Percentiles rank a stretch among this genome's conserved stretches.
Evolutionary conservation across 2,329 filamentous ascomycete species (phyloP).

Genomic region (Aphanoascus verrucosus): DNA sequence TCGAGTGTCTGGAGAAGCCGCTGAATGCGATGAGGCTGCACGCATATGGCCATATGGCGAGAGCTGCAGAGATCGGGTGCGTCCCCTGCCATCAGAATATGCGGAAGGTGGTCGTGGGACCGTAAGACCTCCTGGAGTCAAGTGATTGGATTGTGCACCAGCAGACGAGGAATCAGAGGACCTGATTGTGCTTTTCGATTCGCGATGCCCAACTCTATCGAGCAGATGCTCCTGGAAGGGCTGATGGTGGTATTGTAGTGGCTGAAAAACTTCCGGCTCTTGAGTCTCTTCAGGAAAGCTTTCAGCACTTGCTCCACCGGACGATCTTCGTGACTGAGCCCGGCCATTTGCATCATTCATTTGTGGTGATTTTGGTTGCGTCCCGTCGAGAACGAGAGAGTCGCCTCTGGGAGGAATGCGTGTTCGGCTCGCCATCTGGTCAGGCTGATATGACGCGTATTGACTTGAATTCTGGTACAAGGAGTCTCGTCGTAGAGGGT

Average conservation of each 20-base stretch:
- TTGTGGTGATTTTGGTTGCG: neutral
- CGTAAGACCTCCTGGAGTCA: slow-evolving; percentile 51
- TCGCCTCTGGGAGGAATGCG: slow-evolving; percentile 13
- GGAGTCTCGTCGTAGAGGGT: slow-evolving; percentile 3
- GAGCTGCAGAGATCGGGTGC: slow-evolving; percentile 44
- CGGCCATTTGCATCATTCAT: slow-evolving; percentile 18
- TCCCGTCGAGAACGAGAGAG: slow-evolving; percentile 1
- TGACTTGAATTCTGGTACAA: neutral
- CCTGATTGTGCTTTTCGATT: slow-evolving; percentile 21
- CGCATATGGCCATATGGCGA: slow-evolving; percentile 41
- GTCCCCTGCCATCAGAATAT: slow-evolving; percentile 56
- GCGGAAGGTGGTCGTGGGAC: slow-evolving; percentile 62
- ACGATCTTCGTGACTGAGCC: slow-evolving; percentile 21
- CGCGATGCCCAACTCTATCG: slow-evolving; percentile 18
- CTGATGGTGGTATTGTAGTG: slow-evolving; percentile 44
- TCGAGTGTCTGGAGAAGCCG: slow-evolving; percentile 46
- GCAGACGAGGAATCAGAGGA: slow-evolving; percentile 27
- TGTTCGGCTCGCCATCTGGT: slow-evolving; percentile 13
- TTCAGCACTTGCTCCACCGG: slow-evolving; percentile 27
- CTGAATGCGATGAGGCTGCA: slow-evolving; percentile 41
- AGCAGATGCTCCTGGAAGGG: slow-evolving; percentile 32
- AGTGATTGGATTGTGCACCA: slow-evolving; percentile 48
- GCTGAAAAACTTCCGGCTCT: slow-evolving; percentile 34
- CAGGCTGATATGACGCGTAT: slow-evolving; percentile 2
- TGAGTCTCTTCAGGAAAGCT: slow-evolving; percentile 2